Percentiles rank a stretch among this genome's conserved stretches.
Conservation (phyloP, 371 early-diverging fungal species). For the Lichtheimia hyalospora region DNA sequence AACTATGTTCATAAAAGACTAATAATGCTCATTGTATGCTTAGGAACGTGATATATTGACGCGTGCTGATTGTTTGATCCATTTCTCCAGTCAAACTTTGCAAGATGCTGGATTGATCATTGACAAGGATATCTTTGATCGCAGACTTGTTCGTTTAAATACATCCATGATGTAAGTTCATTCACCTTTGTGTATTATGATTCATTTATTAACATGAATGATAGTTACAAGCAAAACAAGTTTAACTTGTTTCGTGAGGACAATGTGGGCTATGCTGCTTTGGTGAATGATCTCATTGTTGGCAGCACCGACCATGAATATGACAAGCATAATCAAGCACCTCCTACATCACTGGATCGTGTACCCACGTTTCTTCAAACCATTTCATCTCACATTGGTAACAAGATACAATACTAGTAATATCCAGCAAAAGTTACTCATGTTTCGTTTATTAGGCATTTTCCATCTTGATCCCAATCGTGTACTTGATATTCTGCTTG, state of each 20-base stretch:
- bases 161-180: constrained; percentile 60
- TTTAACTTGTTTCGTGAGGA: constrained; percentile 90
- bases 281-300: constrained; percentile 64
- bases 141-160: constrained; percentile 64
- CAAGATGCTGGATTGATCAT: constrained; percentile 53
- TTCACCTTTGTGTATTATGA: not conserved
- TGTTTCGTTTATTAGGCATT: constrained; percentile 44
- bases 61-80: constrained; percentile 26
- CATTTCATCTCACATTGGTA: constrained; percentile 56
- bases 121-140: constrained; percentile 47
- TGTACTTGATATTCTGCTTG: constrained; percentile 82
- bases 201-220: not conserved
- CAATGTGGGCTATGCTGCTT: constrained; percentile 84
- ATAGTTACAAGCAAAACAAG: constrained; percentile 85
- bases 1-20: not conserved
- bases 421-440: not conserved
- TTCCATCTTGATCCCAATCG: constrained; percentile 91
- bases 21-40: not conserved
- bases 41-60: constrained; percentile 18
- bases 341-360: constrained; percentile 33
- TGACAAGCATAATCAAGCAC: constrained; percentile 26
- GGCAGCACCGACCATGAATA: constrained; percentile 34
- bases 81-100: constrained; percentile 45
- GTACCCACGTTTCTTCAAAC: constrained; percentile 39
- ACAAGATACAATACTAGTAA: not conserved